Base-by-base conservation (phyloP, 2,329 filamentous ascomycete genomes). In the Xylaria sp. region DNA sequence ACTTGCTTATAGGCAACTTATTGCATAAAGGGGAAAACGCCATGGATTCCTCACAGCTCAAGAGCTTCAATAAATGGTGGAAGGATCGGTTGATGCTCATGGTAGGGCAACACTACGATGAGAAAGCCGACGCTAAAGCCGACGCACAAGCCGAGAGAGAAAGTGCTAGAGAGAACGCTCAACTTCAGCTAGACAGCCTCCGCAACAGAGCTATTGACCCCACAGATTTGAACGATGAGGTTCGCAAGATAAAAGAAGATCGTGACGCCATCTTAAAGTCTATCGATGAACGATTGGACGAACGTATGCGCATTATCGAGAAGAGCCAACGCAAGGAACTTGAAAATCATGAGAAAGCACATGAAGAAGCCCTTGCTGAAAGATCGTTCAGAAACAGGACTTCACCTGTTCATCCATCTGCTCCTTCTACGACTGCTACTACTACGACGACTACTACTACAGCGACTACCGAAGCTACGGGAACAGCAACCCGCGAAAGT, bases 81-180 rank as follows among this genome's bases (percentile, higher is more conserved):
- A 55, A 45, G 5, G 31, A 49, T 13, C 61, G 68, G n/a, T 63
- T 31, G 25, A 22, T 33, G 17, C 20, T 51, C 6, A 68, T 73
- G 61, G 33, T 59, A 53, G 33, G 39, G 6, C 61, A 57, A 1
- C 69, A 73, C 44, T 51, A 63, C 10, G 55, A 64, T 4, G 64
- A 71, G 33, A 38, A 54, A 45, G 17, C 13, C 45, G 61, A 17
- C 67, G 61, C 31, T 59, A 61, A 13, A 45, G 36, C 9, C 9
- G 39, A 69, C 22, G 22, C 65, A 20, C 63, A 72, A 10, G 56
- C 44, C 17, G 49, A 65, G 42, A 69, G 66, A 31, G 27, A 69
- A 11, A 55, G 13, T 36, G 56, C 25, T 31, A 47, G 25, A 61
- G 54, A 63, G 9, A 29, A 61, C 42, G 57, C 58, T 15, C 29